These are phyloP conservation scores for Sporothrix variecibatus DNA, from an alignment of 2,329 filamentous ascomycete genomes.

Conservation along the genomic window DNA sequence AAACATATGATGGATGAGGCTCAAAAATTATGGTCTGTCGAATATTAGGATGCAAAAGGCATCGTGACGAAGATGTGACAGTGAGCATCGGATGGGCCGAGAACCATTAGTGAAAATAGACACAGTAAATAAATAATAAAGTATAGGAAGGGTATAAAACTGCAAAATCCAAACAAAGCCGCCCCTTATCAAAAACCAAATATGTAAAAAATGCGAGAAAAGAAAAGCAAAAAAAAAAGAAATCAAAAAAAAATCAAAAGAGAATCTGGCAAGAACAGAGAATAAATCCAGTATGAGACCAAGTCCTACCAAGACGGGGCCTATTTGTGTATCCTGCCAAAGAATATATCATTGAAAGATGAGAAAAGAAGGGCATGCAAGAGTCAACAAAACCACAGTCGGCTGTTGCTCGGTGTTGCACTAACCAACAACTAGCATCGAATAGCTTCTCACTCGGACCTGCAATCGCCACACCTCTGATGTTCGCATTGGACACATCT, in stretches of 20 bases:
- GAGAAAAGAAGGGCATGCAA: too few relatives aligned
- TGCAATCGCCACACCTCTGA: too few relatives aligned
- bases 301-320: too few relatives aligned
- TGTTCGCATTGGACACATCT: too few relatives aligned
- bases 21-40: neutral
- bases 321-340: too few relatives aligned
- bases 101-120: neutral
- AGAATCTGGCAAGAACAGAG: neutral
- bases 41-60: too few relatives aligned
- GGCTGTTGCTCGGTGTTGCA: too few relatives aligned
- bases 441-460: too few relatives aligned
- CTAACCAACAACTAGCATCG: too few relatives aligned
- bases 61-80: neutral
- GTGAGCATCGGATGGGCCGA: neutral
- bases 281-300: too few relatives aligned
- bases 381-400: too few relatives aligned
- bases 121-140: neutral
- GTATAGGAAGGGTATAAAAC: neutral
- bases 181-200: neutral
- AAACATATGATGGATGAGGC: neutral
- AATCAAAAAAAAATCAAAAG: neutral
- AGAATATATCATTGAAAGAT: too few relatives aligned
- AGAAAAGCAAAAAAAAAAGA: neutral
- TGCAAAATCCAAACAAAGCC: neutral
- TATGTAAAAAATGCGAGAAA: neutral